Percentiles rank a stretch among this genome's conserved stretches.
Conservation (phyloP, 495 filamentous ascomycete species). For the Trichoderma orchidacearum region DNA sequence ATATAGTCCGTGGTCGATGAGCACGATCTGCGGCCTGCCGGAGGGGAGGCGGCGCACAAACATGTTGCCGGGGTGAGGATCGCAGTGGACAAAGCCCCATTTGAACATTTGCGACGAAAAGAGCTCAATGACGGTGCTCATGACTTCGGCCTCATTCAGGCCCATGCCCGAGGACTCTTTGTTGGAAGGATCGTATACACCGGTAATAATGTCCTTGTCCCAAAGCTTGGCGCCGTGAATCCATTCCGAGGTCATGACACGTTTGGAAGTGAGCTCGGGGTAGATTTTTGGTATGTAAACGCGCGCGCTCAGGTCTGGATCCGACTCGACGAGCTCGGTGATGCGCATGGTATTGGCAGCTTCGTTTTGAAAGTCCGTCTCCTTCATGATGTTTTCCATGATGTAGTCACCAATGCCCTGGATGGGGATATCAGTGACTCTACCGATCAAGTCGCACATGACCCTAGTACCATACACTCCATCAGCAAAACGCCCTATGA, state of each 20-base stretch:
- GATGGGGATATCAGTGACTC: conserved; percentile 75
- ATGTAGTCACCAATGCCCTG: conserved; percentile 84
- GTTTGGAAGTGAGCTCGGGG: conserved; percentile 63
- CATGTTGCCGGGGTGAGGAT: conserved; percentile 94
- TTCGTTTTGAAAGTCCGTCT: conserved; percentile 91
- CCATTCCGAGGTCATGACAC: conserved; percentile 94
- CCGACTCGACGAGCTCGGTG: conserved; percentile 61
- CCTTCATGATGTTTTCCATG: conserved; percentile 68
- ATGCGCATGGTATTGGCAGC: conserved; percentile 77
- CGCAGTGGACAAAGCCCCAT: conserved; percentile 87
- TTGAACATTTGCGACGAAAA: conserved; percentile 96
- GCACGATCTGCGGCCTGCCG: conserved; percentile 78
- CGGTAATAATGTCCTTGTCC: conserved; percentile 70
- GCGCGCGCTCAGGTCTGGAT: conserved; percentile 61
- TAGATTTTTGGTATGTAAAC: conserved; percentile 85
- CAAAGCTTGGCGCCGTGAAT: conserved; percentile 89
- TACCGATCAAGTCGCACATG: conserved; percentile 61
- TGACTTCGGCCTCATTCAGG: conserved; percentile 65
- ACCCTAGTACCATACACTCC: conserved; percentile 29
- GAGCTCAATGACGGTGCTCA: conserved; percentile 90
- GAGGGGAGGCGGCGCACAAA: conserved; percentile 76
- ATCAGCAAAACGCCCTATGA: background rate
- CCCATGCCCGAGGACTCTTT: conserved; percentile 76
- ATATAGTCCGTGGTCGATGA: conserved; percentile 95
- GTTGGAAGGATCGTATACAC: conserved; percentile 62